These are phyloP conservation scores for Nannochloropsis oceanica DNA, from an alignment of 108 stramenopile species.

Conservation along the genomic window DNA sequence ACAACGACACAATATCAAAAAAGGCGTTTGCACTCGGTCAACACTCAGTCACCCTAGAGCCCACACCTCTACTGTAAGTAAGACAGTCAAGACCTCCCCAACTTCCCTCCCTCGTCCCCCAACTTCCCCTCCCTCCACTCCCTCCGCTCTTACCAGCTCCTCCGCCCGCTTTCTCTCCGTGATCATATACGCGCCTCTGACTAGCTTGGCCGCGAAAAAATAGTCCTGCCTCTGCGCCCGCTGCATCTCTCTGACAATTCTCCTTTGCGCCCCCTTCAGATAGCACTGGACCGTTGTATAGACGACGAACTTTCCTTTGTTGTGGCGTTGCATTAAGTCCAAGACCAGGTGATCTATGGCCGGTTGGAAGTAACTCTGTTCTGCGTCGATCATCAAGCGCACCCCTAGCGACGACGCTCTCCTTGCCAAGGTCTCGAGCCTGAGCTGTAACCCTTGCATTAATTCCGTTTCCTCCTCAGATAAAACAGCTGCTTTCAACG, in stretches of 20 bases:
- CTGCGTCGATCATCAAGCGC: constrained; percentile 88
- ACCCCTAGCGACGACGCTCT: constrained; percentile 48
- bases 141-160: constrained; percentile 3
- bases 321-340: constrained; percentile 48
- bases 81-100: too few relatives aligned
- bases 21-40: too few relatives aligned
- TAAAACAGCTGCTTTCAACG: constrained; percentile 51
- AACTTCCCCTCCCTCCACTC: neutral
- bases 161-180: constrained; percentile 61
- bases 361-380: constrained; percentile 84
- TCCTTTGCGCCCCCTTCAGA: constrained; percentile 53
- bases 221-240: constrained; percentile 54
- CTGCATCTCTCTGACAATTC: constrained; percentile 60
- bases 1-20: too few relatives aligned
- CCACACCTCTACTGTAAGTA: too few relatives aligned
- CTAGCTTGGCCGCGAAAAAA: constrained; percentile 80
- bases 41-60: too few relatives aligned
- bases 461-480: constrained; percentile 66
- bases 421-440: constrained; percentile 52
- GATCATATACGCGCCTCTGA: constrained; percentile 95
- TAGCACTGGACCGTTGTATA: constrained; percentile 63
- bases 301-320: constrained; percentile 12
- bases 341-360: constrained; percentile 77
- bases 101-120: neutral
- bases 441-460: constrained; percentile 46